Base-by-base conservation (phyloP, 176 grass and related monocot species). In the Secale cereale region DNA sequence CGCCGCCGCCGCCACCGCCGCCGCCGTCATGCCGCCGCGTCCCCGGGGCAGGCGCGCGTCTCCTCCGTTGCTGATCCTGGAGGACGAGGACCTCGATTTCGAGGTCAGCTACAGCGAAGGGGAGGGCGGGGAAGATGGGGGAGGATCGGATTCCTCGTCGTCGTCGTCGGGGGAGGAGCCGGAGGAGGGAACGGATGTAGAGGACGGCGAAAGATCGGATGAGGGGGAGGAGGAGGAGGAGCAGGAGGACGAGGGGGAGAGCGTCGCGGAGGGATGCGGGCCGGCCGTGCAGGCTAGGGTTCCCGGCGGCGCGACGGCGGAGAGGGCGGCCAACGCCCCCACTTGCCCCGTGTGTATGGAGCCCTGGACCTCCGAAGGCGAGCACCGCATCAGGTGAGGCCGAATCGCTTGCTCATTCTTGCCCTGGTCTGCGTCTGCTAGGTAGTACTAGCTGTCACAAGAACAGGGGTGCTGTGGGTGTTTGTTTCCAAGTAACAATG, bases 311-410 rank as follows among this genome's bases (percentile, higher is more conserved):
- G 71, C 41, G 17, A 59, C 56, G 32, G 33, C 61, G 63, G 82
- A 93, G 25, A 86, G 32, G 29, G 73, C 27, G 10, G 16, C 45
- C 45, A 22, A 1, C 73, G 10, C 16, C 2, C 81, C 89, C 71
- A 81, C 31, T 50, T 98, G 96, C 56, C 81, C 96, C 54, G 83
- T 98, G 36, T 98, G 96, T 87, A 91, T 91, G 85, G 96, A 93
- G 62, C 29, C 83, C 36, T 98, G 96, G 93, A 71, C 87, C 29
- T 85, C 93, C 33, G 78, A 98, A 29, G 93, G 93, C 8, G 60
- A 70, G n/a, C 93, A 98, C 15, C 93, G 96, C 74, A 90, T 98
- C 83, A 88, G 93, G 96, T 93, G 79, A 74, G 25, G 22, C 23
- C 36, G 8, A 31, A n/a, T 48, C 1, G 15, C 72, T 70, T 4